Conservation (phyloP, 1,139 yeast genomes). For the Nakaseomyces kungkrabaensis region DNA sequence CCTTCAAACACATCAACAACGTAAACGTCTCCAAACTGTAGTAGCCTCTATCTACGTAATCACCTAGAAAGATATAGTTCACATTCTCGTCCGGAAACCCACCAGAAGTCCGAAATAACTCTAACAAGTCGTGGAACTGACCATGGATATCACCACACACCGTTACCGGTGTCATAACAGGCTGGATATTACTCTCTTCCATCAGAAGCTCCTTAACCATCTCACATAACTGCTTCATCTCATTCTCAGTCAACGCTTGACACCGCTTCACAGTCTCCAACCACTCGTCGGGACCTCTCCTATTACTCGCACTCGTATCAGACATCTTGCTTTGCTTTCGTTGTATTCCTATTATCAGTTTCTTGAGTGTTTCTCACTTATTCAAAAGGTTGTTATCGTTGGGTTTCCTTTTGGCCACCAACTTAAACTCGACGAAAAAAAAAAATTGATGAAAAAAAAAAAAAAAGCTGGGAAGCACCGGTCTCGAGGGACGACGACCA, state of each 20-base stretch:
- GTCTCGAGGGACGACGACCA: not conserved
- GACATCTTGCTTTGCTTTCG: not conserved
- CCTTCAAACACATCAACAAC: slow-evolving; percentile 80
- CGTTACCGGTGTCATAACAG: slow-evolving; percentile 94
- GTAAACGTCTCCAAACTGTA: slow-evolving; percentile 90
- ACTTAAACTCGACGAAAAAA: not conserved
- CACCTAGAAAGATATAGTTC: slow-evolving; percentile 81
- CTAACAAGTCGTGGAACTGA: slow-evolving; percentile 89
- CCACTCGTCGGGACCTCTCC: slow-evolving; percentile 93
- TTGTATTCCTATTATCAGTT: not conserved
- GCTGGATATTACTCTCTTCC: slow-evolving; percentile 95
- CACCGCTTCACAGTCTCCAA: slow-evolving; percentile 87
- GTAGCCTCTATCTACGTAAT: slow-evolving; percentile 95
- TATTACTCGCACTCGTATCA: slow-evolving; percentile 31
- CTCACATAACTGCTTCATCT: slow-evolving; percentile 94
- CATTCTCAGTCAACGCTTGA: slow-evolving; percentile 78
- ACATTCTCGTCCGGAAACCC: slow-evolving; percentile 73
- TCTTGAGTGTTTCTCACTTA: too few relatives aligned
- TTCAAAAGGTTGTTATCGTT: too few relatives aligned
- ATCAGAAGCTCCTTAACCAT: slow-evolving; percentile 78
- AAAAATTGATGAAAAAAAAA: not conserved
- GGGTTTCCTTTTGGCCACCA: not conserved
- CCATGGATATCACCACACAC: slow-evolving; percentile 99
- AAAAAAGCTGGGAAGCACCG: too few relatives aligned
- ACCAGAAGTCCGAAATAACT: slow-evolving; percentile 84